Base-by-base conservation (phyloP, 331 rosid species). In the Dryas integrifolia region DNA sequence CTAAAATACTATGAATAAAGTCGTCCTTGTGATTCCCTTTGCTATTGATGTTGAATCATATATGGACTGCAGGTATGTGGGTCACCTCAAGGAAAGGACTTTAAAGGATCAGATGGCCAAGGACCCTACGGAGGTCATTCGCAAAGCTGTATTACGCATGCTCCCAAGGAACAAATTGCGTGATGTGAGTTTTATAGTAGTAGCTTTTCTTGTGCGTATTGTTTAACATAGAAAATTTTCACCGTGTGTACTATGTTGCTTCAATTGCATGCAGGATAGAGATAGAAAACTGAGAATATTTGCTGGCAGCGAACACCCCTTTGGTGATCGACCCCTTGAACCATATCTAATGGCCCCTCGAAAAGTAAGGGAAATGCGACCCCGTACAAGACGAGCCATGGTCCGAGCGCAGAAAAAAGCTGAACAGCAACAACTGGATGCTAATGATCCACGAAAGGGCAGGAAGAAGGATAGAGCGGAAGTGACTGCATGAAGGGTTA, bases 121-220 rank as follows among this genome's bases (percentile, higher is more conserved):
- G 76, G 98, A 94, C 72, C 97, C 98, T n/a, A 88, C 98, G 9
- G 98, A 94, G 71, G 98, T 89, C 48, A 91, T 94, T 61, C 95
- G 95, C 79, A 94, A 91, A 89, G 98, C 98, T 73, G 88, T 91
- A 51, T 58, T 86, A 44, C 98, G 98, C 67, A 94, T 94, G 98
- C 88, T 94, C 67, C 98, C 96, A 4, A 86, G 88, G 86, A 94
- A 94, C 85, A 94, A 94, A 82, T 61, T 91, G 74, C 95, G 98
- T 35, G 91, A 91, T 70, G 97, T 93, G 66, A 83, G 97, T 86
- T 61, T 66, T n/a, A 14, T 8, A 10, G 4, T 24, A 21, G 24
- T 4, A 39, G 59, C 41, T 48, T 41, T 58, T 18, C 38, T 64
- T 0, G 9, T 53, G 8, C 9, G 8, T 40, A 13, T 16, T 6